These are phyloP conservation scores for Aspergillus costaricaensis DNA, from an alignment of 2,329 filamentous ascomycete species.

Conservation along the genomic window DNA sequence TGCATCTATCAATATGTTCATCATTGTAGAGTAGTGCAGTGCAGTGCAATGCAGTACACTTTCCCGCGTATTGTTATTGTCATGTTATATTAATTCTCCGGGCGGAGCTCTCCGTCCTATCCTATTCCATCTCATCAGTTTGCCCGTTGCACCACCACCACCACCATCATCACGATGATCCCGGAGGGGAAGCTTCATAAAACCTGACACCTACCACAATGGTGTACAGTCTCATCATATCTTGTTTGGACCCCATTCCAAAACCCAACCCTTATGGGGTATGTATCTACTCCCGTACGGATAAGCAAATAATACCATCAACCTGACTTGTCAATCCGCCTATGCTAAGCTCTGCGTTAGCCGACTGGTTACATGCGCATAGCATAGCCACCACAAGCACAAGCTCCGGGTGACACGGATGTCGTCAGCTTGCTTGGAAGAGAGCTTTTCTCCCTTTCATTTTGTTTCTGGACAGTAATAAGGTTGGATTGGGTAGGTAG, in stretches of 20 bases:
- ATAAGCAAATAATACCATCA: not conserved
- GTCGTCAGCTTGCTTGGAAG: not conserved
- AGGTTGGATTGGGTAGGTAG: too few species aligned
- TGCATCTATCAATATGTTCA: not conserved
- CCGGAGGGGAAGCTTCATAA: not conserved
- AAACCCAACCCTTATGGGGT: not conserved
- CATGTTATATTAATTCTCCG: not conserved
- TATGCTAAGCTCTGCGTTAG: not conserved
- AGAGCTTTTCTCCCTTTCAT: too few species aligned
- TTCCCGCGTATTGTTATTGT: not conserved
- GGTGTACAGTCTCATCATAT: not conserved
- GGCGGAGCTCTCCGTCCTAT: not conserved
- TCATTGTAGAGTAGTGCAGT: too few species aligned
- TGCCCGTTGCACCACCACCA: not conserved
- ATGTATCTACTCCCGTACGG: too few species aligned
- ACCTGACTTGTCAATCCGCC: not conserved
- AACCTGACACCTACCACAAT: not conserved
- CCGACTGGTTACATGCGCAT: not conserved
- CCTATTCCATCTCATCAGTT: not conserved
- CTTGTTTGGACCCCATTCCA: not conserved
- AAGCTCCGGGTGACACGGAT: not conserved
- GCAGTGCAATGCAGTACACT: not conserved
- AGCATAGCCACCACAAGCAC: not conserved
- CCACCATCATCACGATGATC: not conserved
- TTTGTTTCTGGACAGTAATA: too few species aligned